These are phyloP conservation scores for Truncatella angustata DNA, from an alignment of 2,329 filamentous ascomycete species.

Conservation along the genomic window DNA sequence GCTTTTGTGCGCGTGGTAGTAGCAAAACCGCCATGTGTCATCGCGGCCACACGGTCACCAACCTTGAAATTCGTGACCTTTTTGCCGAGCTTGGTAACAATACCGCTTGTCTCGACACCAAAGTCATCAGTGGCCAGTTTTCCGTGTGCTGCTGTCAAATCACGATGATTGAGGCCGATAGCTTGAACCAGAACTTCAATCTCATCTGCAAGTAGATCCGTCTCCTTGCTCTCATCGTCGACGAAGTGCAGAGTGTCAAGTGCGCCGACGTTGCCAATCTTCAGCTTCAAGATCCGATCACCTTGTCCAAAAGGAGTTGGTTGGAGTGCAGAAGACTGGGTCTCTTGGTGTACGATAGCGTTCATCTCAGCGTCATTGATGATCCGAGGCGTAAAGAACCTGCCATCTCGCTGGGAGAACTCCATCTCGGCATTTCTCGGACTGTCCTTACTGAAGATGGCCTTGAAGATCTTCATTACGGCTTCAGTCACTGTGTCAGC, in stretches of 20 bases:
- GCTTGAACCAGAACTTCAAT: constrained; percentile 28
- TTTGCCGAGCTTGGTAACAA: constrained; percentile 23
- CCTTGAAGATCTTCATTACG: constrained; percentile 32
- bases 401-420: constrained; percentile 37
- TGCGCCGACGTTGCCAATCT: constrained; percentile 22
- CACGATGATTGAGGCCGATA: constrained; percentile 27
- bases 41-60: constrained; percentile 30
- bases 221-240: constrained; percentile 22
- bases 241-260: constrained; percentile 29
- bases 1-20: constrained; percentile 25
- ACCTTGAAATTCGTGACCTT: constrained; percentile 22
- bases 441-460: constrained; percentile 31
- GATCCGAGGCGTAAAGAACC: constrained; percentile 38
- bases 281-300: constrained; percentile 23
- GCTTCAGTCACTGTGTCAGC: constrained; percentile 19
- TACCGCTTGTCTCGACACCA: constrained; percentile 26
- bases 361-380: constrained; percentile 40
- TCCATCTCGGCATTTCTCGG: constrained; percentile 38
- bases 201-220: constrained; percentile 32
- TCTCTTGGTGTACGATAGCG: constrained; percentile 41
- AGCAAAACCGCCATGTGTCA: constrained; percentile 36
- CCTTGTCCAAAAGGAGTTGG: constrained; percentile 35
- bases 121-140: constrained; percentile 24
- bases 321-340: constrained; percentile 35
- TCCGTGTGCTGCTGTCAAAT: constrained; percentile 25